Base-by-base conservation (phyloP, 2,329 filamentous ascomycete genomes). In the Graphilbum fragrans region DNA sequence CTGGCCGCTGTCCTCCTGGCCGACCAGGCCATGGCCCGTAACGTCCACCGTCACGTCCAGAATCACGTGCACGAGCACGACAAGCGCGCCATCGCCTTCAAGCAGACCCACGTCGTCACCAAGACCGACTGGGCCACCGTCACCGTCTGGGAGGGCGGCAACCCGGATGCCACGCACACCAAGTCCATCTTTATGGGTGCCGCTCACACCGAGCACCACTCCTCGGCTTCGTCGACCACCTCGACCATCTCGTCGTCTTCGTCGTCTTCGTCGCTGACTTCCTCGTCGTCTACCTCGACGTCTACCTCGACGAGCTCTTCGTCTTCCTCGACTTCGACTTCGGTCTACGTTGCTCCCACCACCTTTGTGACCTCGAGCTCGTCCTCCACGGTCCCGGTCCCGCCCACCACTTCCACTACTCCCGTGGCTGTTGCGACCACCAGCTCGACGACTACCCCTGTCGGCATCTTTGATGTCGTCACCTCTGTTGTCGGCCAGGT, bases 1-100 rank as follows among this genome's bases (percentile, higher is more conserved):
- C 52, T 71, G 43, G 60, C 62, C 41, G 64, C 63, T 41, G 57
- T 63, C 42, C 57, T 64, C 44, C 58, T 72, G 37, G 57, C 62
- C 49, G 59, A 64, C 50, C 60, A 67, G 54, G 45, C 59, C 45
- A 44, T 62, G 33, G 69, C 63, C 48, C 51, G 62, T 49, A 62
- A 61, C 55, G 50, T 58, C 44, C 62, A 67, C 55, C 63, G 61
- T 35, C 62, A 65, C 50, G 53, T 53, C 38, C 63, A 67, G 48
- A 48, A 51, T 38, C 54, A 57, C 36, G 39, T 49, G 17, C 55
- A 57, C 48, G 61, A 63, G 17, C 55, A 57, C 48, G 61, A 63
- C 52, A 55, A 54, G 39, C 53, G 45, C 14, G n/a, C 58, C 12
- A 47, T 58, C 37, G 52, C 57, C 44, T 51, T 55, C 47, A 51